Base-by-base conservation (phyloP, 768 basidiomycete species). In the Suillus spraguei region DNA sequence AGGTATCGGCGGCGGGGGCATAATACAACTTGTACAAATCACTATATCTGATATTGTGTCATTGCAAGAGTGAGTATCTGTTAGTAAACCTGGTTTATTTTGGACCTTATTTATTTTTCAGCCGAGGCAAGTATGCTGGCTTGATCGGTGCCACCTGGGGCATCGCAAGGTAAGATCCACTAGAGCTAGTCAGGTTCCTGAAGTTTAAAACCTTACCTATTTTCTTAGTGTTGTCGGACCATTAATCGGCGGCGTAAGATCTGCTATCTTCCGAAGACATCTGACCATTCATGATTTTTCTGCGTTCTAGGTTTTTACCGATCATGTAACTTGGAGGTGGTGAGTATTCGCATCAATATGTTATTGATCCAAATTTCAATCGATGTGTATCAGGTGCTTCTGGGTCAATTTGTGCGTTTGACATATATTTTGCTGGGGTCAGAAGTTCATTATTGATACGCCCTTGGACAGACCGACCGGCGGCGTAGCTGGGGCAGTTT, bases 1-100 rank as follows among this genome's bases (percentile, higher is more conserved):
- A 68, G 81, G 81, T 44, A 72, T 82, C 13, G 81, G 81, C 22
- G 81, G 78, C 2, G 79, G 79, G 1, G 80, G 76, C 6, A 78
- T 78, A 44, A 62, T 71, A 9, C 77, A 80, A 64, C 59, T 79
- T 60, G 70, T 75, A 2, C 75, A 80, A 62, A 79, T 80, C 49
- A 76, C 73, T 20, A 72, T 79, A 41, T 71, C 77, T 11, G 82
- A 83, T 62, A 80, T 83, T 42, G 70, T 78, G 4, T 56, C 71
- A 13, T 65, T 78, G 35, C 62, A 69, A 46, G 74, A 78, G 77
- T 78, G 58, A 65, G 10, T 41, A 13, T 41, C 1, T 56, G n/a
- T 13, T 22, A 13, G 1, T 20, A 3, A 11, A 22, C 56, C 41
- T 39, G 11, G 14, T 35, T 46, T 41, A 8, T 50, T 33, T 10